These are phyloP conservation scores for Candida broadrunensis DNA, from an alignment of 805 yeast genomes.

Conservation along the genomic window DNA sequence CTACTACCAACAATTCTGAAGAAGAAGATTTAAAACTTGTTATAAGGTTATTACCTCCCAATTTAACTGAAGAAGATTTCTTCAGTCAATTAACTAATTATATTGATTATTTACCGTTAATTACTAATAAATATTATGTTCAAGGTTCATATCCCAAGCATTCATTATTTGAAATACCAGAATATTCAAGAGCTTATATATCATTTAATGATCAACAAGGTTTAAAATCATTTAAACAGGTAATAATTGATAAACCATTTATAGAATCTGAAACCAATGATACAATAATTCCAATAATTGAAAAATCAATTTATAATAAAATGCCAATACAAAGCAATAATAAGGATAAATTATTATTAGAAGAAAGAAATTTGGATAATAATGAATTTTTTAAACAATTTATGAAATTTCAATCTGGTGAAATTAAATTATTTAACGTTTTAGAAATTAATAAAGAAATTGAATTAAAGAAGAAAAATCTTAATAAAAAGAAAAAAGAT, in stretches of 20 bases:
- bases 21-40: slow-evolving; percentile 18
- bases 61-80: slow-evolving; percentile 7
- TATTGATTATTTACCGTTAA: slow-evolving; percentile 6
- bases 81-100: slow-evolving; percentile 7
- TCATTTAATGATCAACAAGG: slow-evolving; percentile 23
- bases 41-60: slow-evolving; percentile 45
- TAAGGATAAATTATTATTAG: background rate
- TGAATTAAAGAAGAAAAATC: background rate
- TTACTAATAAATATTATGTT: slow-evolving; percentile 33
- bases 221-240: slow-evolving; percentile 24
- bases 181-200: slow-evolving; percentile 41
- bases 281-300: slow-evolving; percentile 31
- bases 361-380: background rate
- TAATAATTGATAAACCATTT: slow-evolving; percentile 15
- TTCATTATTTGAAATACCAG: slow-evolving; percentile 35
- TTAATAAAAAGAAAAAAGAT: background rate
- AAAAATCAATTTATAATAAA: slow-evolving; percentile 26
- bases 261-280: slow-evolving; percentile 10
- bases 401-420: background rate
- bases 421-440: background rate
- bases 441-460: background rate
- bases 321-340: slow-evolving; percentile 5
- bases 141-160: slow-evolving; percentile 37
- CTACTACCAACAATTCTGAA: no score
- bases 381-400: slow-evolving; percentile 3